Evolutionary conservation across 331 rosid species (phyloP).

Genomic region (Quercus phellos): DNA sequence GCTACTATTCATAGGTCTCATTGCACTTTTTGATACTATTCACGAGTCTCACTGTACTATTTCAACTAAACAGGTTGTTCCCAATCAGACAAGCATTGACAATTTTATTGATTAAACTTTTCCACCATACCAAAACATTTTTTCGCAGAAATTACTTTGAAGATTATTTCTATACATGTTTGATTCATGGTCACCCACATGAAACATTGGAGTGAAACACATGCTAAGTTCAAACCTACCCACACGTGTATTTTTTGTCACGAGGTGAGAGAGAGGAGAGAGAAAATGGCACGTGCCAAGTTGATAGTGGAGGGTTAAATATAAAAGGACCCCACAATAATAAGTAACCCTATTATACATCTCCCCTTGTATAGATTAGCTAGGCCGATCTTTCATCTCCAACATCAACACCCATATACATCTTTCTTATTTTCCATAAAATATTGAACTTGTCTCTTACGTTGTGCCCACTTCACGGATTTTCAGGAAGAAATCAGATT

Average conservation of each 20-base stretch:
- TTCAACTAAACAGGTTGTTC: accelerated
- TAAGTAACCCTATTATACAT: conserved; percentile 11
- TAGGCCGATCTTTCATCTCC: too few species aligned
- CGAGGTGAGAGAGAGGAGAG: not conserved
- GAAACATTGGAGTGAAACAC: not conserved
- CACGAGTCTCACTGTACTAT: accelerated
- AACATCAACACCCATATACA: too few species aligned
- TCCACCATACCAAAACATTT: too few species aligned
- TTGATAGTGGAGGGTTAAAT: not conserved
- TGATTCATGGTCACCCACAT: too few species aligned
- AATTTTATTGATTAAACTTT: too few species aligned
- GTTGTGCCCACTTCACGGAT: too few species aligned
- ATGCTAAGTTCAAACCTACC: not conserved
- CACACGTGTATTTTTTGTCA: not conserved
- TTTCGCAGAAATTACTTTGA: too few species aligned
- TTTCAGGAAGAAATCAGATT: too few species aligned
- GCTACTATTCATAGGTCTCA: accelerated
- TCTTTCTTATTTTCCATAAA: too few species aligned
- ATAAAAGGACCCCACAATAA: not conserved
- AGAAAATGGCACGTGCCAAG: conserved; percentile 31
- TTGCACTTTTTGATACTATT: accelerated
- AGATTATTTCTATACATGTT: too few species aligned
- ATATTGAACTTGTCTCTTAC: too few species aligned
- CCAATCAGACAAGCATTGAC: accelerated
- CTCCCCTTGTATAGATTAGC: conserved; percentile 13